Evolutionary conservation across 2,329 filamentous ascomycete species (phyloP), one percentile per base, ranked within the genome.

Genomic region (Paramyrothecium sp.): DNA sequence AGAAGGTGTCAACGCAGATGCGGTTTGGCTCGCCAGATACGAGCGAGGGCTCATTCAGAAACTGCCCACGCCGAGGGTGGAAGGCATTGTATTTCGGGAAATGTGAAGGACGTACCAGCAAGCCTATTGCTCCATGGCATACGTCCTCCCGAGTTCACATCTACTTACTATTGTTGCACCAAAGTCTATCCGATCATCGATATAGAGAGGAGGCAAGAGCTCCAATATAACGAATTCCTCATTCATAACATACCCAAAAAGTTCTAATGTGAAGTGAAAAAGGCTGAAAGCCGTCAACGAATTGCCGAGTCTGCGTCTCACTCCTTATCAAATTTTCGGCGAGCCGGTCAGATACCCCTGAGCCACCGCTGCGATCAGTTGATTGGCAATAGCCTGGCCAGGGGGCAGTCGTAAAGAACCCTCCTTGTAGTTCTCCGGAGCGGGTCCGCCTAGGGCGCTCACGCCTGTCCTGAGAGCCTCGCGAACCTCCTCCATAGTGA

Each of bases 371-470:
- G 80, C 82, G 65, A 99, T 87, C 69, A 98, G 75, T 71, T 93
- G 90, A 73, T 98, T 90, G 17, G 95, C 95, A 81, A 99, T 98
- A 2, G 95, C 94, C 38, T 92, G 96, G 58, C 81, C 78, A 2
- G 92, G 92, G 50, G 95, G 95, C 69, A 99, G 73, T 56, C 91
- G 84, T 76, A 99, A 73, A 3, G 81, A 85, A 0, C 92, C 92
- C 70, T 93, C 86, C 69, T 87, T 89, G 68, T 92, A 93, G 12
- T 82, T 88, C 46, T 83, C 76, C 0, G 85, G 83, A 1, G 88
- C 77, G 1, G 78, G 71, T 47, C 89, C 88, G 16, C 86, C 89
- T 58, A 97, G 69, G 2, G 82, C 82, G 71, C 86, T 89, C 1
- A 86, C 63, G 0, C 90, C 89, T 10, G 83, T 77, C 56, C 76